Percentiles rank a stretch among this genome's conserved stretches.
phyloP scores from a whole-genome alignment of 148 eudicot genomes.

The Silene uniflora region DNA sequence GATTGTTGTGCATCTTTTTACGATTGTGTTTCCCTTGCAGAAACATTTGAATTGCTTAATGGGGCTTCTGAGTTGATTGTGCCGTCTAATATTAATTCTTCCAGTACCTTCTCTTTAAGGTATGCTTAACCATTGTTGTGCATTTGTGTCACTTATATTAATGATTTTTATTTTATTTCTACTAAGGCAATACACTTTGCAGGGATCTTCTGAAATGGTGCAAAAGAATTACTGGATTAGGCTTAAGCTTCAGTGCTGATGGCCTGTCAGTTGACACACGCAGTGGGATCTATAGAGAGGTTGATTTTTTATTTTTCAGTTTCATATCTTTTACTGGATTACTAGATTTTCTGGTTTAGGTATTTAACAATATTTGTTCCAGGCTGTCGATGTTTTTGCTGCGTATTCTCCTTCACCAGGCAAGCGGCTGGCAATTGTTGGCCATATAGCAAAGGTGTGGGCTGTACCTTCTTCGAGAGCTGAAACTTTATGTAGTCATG shows the following conservation, averaged over 20 bases:
- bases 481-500: slow-evolving; percentile 46
- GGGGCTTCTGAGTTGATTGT: slow-evolving; percentile 33
- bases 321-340: neutral
- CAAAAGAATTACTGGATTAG: slow-evolving; percentile 70
- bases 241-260: slow-evolving; percentile 37
- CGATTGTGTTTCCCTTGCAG: slow-evolving; percentile 35
- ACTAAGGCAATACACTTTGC: slow-evolving; percentile 2
- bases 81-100: slow-evolving; percentile 30
- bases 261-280: slow-evolving; percentile 41
- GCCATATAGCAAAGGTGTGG: slow-evolving; percentile 65
- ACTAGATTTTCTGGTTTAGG: neutral
- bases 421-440: slow-evolving; percentile 45
- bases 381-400: slow-evolving; percentile 94
- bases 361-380: slow-evolving; percentile 18
- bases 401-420: slow-evolving; percentile 54
- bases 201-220: slow-evolving; percentile 94
- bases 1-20: slow-evolving; percentile 6
- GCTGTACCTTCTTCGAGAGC: slow-evolving; percentile 37
- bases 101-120: slow-evolving; percentile 71
- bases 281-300: slow-evolving; percentile 69
- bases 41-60: slow-evolving; percentile 59
- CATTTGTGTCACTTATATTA: neutral
- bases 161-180: neutral
- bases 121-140: slow-evolving; percentile 18
- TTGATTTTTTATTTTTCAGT: slow-evolving; percentile 12